These are phyloP conservation scores for Phytophthora syringae DNA, from an alignment of 352 stramenopile genomes.

Conservation along the genomic window DNA sequence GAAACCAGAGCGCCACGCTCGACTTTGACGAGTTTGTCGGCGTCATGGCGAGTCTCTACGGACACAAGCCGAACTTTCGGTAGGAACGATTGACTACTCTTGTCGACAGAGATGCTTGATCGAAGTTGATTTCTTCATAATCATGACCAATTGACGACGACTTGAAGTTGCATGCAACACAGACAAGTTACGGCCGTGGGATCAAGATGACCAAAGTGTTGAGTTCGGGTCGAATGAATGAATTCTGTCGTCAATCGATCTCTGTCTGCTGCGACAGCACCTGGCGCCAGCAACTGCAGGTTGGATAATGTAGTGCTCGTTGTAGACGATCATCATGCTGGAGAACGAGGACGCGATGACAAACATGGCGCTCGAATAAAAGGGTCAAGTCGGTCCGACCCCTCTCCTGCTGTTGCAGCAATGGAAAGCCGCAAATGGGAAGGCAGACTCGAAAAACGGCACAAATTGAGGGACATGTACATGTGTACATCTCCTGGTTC, in stretches of 20 bases:
- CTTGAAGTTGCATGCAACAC: constrained; percentile 19
- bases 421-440: constrained; percentile 24
- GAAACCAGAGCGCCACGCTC: constrained; percentile 54
- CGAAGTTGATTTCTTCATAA: not conserved
- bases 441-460: constrained; percentile 11
- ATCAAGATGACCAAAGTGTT: not conserved
- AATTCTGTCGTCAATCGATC: too few relatives aligned
- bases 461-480: too few relatives aligned
- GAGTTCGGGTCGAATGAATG: too few relatives aligned
- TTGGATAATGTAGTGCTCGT: constrained; percentile 18
- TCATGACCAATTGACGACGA: constrained; percentile 7
- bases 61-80: constrained; percentile 14
- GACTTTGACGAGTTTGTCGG: constrained; percentile 77
- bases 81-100: too few relatives aligned
- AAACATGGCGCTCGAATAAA: constrained; percentile 16
- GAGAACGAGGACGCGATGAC: not conserved
- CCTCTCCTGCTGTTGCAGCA: too few relatives aligned
- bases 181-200: constrained; percentile 11
- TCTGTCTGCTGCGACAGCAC: constrained; percentile 3
- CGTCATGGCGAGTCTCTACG: constrained; percentile 63
- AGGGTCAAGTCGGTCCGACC: constrained; percentile 24
- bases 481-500: too few relatives aligned
- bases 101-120: constrained; percentile 19
- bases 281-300: constrained; percentile 4
- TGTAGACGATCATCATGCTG: constrained; percentile 11